Evolutionary conservation across 768 basidiomycete genomes (phyloP), one percentile per base, ranked within the genome.

Genomic region (Suillus variegatus): DNA sequence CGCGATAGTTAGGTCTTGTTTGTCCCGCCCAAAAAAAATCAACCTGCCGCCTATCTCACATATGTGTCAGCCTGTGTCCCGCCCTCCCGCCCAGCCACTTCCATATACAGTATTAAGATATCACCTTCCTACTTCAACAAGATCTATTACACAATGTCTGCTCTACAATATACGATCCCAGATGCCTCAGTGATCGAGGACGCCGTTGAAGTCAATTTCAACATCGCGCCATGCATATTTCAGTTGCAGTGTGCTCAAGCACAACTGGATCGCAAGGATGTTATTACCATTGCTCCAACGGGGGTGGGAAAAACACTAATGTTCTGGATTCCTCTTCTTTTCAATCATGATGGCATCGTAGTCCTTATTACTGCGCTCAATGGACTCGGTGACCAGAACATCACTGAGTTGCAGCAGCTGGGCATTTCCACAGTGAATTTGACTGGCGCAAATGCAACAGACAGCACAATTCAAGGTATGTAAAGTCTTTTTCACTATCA

Each of bases 221-320:
- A 47, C 46, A 47, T 47, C 8, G 46, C 12, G 12, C 47, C 22
- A 4, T 49, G 47, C 47, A 49, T n/a, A 3, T 49, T 49, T 3
- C 60, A 65, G 38, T 14, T 65, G 28, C 60, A 40, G 16, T 65
- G 58, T 46, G 64, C 49, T 0, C 36, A 36, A 25, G 46, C 32
- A 44, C 58, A 65, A 52, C 60, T 65, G 1, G 18, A 65, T 28
- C 12, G n/a, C 3, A 51, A 63, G 4, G 51, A 68, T 43, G 44
- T 67, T 8, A 41, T 68, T 14, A 67, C 68, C 16, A 54, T 68
- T 64, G 52, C 68, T 25, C 62, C 64, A 18, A 66, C 66, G 5
- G 66, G 66, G 0, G 47, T 46, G 2, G 61, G 66, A 1, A 68
- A 67, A 60, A 66, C 62, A 2, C 35, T 66, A 32, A 55, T 51